Conservation (phyloP, 2,329 filamentous ascomycete genomes). For the Ophiostoma novo-ulmi region DNA sequence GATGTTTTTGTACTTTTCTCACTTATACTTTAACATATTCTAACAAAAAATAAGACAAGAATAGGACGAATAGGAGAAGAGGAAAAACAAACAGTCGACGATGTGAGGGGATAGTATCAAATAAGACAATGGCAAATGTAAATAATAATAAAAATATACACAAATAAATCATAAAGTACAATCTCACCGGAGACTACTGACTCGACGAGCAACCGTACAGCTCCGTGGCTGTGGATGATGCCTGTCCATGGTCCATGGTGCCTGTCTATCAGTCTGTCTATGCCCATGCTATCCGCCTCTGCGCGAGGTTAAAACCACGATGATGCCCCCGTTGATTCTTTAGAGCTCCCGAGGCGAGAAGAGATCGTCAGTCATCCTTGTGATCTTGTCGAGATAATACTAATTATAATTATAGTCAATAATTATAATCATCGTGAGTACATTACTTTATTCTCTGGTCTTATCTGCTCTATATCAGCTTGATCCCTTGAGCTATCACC, state of each 20-base stretch:
- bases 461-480: too few species aligned
- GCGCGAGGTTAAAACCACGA: neutral
- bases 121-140: neutral
- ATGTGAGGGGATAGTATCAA: neutral
- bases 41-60: neutral
- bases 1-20: neutral
- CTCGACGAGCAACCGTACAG: neutral
- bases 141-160: neutral
- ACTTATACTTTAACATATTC: too few species aligned
- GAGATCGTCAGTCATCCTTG: neutral
- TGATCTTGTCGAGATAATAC: neutral
- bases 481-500: too few species aligned
- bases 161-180: neutral
- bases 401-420: neutral
- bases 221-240: neutral
- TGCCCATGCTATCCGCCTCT: neutral
- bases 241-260: too few species aligned
- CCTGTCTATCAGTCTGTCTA: neutral
- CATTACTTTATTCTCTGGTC: too few species aligned
- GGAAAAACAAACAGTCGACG: neutral
- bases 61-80: constrained; percentile 2
- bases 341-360: neutral
- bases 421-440: neutral
- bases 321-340: constrained; percentile 3
- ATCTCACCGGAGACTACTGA: neutral